Evolutionary conservation across 129 eudicot genomes (phyloP), one percentile per base, ranked within the genome.

Genomic region (Oenanthe sinensis): DNA sequence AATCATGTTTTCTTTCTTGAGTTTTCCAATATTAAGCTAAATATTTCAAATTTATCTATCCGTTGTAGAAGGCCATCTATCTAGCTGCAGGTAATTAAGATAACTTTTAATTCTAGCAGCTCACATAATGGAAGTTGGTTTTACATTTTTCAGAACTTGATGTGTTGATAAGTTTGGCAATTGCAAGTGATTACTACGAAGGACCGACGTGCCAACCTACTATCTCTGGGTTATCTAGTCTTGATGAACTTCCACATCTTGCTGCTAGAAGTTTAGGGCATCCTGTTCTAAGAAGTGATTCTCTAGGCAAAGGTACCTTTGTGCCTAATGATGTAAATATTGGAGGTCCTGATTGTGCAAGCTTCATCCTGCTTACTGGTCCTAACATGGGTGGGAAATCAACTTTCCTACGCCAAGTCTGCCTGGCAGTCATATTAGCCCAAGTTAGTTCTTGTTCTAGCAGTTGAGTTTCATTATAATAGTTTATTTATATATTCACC

Each of bases 311-410:
- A 87, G 92, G 91, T 43, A 78, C 91, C 71, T 96, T 96, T 79
- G 97, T 96, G 62, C 90, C 97, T 73, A 96, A 96, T 84, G 91
- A 96, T 87, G 87, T 92, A 79, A 82, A 84, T 52, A 82, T 96
- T 55, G 99, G 97, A 76, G 99, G 99, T 69, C 80, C 86, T 77
- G 82, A 83, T 83, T 82, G 81, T 49, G 87, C 97, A 40, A 87
- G 88, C 75, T 92, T 96, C 81, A 87, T 96, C 74, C 74, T 96
- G 63, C 99, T 92, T n/a, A 96, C 99, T 85, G 99, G 99, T 81
- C 99, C 99, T 78, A 96, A 96, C 89, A 96, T 96, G 99, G 99
- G 99, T 78, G 99, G 99, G 75, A 96, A 92, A 77, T 96, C 99
- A 79, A 96, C 99, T 74, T 97, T 96, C 74, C 85, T 96, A 69